phyloP scores from a whole-genome alignment of 2,329 filamentous ascomycete species.

The Trichoderma sp. region DNA sequence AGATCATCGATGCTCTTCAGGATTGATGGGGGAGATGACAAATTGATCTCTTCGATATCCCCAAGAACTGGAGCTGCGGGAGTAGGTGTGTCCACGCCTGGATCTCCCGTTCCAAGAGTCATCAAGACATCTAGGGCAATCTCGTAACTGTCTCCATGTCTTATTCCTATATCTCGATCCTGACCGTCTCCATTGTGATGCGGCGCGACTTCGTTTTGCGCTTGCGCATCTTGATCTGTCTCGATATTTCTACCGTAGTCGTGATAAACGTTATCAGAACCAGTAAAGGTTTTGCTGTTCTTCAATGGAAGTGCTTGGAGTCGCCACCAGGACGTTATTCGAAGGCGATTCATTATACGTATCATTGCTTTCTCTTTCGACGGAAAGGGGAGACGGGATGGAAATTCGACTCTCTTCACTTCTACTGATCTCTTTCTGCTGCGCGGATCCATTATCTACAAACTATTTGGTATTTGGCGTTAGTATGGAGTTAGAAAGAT shows the following conservation, averaged over 20 bases:
- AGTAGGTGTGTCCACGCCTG: neutral
- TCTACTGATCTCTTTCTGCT: neutral
- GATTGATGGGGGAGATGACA: neutral
- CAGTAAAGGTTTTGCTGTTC: neutral
- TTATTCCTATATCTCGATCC: neutral
- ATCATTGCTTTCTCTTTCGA: neutral
- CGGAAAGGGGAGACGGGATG: neutral
- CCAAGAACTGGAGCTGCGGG: neutral
- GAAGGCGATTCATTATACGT: neutral
- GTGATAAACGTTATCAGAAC: neutral
- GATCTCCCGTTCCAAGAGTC: neutral
- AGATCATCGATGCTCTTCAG: neutral
- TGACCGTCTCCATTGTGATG: neutral
- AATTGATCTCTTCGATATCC: neutral
- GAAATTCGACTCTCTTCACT: neutral
- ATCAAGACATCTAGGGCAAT: neutral
- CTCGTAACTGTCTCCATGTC: neutral
- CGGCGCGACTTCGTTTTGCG: neutral
- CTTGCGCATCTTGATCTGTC: neutral
- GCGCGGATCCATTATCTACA: neutral
- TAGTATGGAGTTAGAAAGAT: neutral
- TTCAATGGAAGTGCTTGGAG: neutral
- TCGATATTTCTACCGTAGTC: neutral
- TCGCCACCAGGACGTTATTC: neutral
- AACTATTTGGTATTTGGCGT: neutral